phyloP scores from a whole-genome alignment of 1,139 yeast genomes.

The Pichia cactophila region DNA sequence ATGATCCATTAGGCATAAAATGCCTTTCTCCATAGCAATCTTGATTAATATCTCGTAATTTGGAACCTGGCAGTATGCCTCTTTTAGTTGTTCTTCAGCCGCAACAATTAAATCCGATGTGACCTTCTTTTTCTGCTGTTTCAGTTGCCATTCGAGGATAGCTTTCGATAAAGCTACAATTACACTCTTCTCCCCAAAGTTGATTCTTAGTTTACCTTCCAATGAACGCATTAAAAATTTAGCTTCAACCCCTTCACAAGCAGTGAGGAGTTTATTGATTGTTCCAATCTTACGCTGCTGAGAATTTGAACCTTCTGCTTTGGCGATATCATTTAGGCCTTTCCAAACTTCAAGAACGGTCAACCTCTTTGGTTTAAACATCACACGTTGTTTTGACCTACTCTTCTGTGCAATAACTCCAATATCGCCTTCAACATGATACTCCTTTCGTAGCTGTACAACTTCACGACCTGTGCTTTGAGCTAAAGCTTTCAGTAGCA shows the following conservation, averaged over 20 bases:
- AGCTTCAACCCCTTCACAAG: conserved; percentile 85
- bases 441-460: conserved; percentile 64
- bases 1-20: conserved; percentile 54
- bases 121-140: conserved; percentile 16
- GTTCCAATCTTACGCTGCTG: conserved; percentile 69
- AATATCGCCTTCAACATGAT: conserved; percentile 76
- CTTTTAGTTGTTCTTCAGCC: conserved; percentile 77
- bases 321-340: conserved; percentile 70
- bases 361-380: conserved; percentile 85
- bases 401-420: conserved; percentile 86
- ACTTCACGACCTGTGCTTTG: conserved; percentile 83
- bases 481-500: conserved; percentile 78
- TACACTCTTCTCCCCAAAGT: conserved; percentile 90
- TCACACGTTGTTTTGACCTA: conserved; percentile 77
- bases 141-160: conserved; percentile 50
- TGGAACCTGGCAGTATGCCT: conserved; percentile 87
- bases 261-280: conserved; percentile 77
- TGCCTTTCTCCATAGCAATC: conserved; percentile 60
- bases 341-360: conserved; percentile 67
- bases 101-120: conserved; percentile 37
- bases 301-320: conserved; percentile 73
- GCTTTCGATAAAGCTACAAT: conserved; percentile 81
- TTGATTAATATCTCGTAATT: conserved; percentile 74
- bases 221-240: conserved; percentile 82
- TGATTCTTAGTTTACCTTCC: conserved; percentile 89